Conservation (phyloP, 805 yeast species). For the Hanseniaspora mollemarum region DNA sequence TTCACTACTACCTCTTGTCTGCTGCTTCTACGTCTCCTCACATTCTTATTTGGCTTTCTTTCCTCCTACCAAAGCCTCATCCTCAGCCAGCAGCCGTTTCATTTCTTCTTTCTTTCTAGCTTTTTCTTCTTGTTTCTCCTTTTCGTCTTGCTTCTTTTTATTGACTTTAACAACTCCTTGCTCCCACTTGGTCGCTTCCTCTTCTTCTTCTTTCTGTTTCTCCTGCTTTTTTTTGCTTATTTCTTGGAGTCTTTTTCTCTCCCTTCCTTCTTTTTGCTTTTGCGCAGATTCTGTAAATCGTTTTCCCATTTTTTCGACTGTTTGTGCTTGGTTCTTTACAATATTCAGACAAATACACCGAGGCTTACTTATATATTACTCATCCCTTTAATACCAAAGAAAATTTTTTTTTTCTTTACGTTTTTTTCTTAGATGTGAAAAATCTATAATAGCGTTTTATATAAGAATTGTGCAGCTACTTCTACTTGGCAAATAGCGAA, state of each 20-base stretch:
- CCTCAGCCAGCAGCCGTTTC: constrained; percentile 28
- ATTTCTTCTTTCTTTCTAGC: constrained; percentile 26
- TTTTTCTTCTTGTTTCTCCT: constrained; percentile 27
- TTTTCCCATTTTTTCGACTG: constrained; percentile 26
- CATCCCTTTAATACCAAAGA: not conserved
- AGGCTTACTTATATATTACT: not conserved
- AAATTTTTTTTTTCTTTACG: not conserved
- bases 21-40: too few species aligned
- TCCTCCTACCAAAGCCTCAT: constrained; percentile 23
- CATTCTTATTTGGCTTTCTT: constrained; percentile 20
- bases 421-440: too few species aligned
- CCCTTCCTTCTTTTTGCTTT: constrained; percentile 30
- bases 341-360: too few species aligned
- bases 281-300: constrained; percentile 30
- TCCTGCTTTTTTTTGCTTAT: constrained; percentile 23
- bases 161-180: constrained; percentile 25
- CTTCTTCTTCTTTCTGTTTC: constrained; percentile 23
- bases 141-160: constrained; percentile 26
- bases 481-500: constrained; percentile 76
- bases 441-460: too few species aligned
- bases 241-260: constrained; percentile 29
- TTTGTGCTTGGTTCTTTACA: not conserved
- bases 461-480: too few species aligned
- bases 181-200: constrained; percentile 30
- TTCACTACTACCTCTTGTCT: too few species aligned